phyloP scores from a whole-genome alignment of 2,329 filamentous ascomycete genomes.

The Coniochaeta hoffmannii region DNA sequence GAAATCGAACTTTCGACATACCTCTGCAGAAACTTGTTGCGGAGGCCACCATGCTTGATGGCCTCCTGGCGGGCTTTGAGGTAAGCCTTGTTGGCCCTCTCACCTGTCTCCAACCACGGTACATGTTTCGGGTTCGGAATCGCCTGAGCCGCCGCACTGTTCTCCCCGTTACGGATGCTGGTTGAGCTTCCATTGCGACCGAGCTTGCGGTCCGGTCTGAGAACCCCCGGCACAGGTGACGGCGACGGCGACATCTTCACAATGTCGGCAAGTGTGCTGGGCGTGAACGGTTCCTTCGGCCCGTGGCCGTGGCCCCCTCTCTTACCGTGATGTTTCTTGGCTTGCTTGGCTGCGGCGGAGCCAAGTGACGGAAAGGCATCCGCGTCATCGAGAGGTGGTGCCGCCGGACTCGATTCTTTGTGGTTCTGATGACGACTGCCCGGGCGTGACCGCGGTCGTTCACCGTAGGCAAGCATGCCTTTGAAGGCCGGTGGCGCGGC shows the following conservation, averaged over 20 bases:
- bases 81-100: conserved; percentile 86
- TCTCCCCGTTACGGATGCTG: conserved; percentile 61
- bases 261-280: conserved; percentile 83
- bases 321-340: conserved; percentile 91
- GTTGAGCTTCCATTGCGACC: conserved; percentile 58
- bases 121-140: conserved; percentile 88
- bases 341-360: conserved; percentile 64
- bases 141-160: conserved; percentile 71
- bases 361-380: conserved; percentile 91
- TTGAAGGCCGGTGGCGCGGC: conserved; percentile 66
- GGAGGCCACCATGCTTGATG: conserved; percentile 91
- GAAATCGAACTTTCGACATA: conserved; percentile 28
- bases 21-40: conserved; percentile 97
- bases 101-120: conserved; percentile 92
- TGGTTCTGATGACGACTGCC: conserved; percentile 69
- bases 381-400: conserved; percentile 81
- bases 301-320: conserved; percentile 71
- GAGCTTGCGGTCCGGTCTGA: conserved; percentile 52
- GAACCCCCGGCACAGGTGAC: conserved; percentile 58
- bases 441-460: conserved; percentile 73
- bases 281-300: conserved; percentile 58
- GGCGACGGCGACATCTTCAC: conserved; percentile 92
- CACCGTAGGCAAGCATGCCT: conserved; percentile 45
- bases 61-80: conserved; percentile 92
- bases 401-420: conserved; percentile 54